Conservation (phyloP, 1,284 basidiomycete genomes). For the Taiwanofungus camphoratus region DNA sequence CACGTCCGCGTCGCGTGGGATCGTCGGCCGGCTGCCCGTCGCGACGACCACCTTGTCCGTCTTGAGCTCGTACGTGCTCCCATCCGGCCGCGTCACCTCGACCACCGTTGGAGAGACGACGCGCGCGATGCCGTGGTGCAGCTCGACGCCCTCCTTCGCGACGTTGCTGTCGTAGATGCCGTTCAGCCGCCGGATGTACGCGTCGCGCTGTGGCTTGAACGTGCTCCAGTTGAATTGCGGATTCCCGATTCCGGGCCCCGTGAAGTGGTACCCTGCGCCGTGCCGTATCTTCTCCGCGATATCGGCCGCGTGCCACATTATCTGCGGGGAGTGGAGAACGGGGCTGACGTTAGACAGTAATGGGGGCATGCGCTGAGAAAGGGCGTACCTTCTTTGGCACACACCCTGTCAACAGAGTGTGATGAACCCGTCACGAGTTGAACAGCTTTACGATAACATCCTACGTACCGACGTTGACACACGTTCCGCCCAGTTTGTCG, state of each 20-base stretch:
- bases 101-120: slow-evolving; percentile 65
- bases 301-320: slow-evolving; percentile 99
- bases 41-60: slow-evolving; percentile 81
- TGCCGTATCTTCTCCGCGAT: slow-evolving; percentile 79
- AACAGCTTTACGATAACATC: no score
- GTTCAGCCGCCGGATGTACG: slow-evolving; percentile 89
- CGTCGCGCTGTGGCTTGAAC: slow-evolving; percentile 94
- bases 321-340: no score
- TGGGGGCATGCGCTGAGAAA: not conserved
- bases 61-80: slow-evolving; percentile 59
- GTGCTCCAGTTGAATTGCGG: slow-evolving; percentile 84
- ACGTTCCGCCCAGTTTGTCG: slow-evolving; percentile 85
- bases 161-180: slow-evolving; percentile 91
- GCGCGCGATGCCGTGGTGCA: slow-evolving; percentile 76
- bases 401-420: slow-evolving; percentile 55
- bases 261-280: slow-evolving; percentile 76
- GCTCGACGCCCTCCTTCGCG: slow-evolving; percentile 84
- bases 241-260: slow-evolving; percentile 36
- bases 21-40: slow-evolving; percentile 80
- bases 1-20: slow-evolving; percentile 77
- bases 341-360: not conserved
- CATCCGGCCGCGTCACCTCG: slow-evolving; percentile 63
- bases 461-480: slow-evolving; percentile 86
- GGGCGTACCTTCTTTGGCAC: slow-evolving; percentile 76
- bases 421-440: no score